Percentiles rank a stretch among this genome's conserved stretches.
phyloP scores from a whole-genome alignment of 768 basidiomycete genomes.

The Leccinum subgranulosum region DNA sequence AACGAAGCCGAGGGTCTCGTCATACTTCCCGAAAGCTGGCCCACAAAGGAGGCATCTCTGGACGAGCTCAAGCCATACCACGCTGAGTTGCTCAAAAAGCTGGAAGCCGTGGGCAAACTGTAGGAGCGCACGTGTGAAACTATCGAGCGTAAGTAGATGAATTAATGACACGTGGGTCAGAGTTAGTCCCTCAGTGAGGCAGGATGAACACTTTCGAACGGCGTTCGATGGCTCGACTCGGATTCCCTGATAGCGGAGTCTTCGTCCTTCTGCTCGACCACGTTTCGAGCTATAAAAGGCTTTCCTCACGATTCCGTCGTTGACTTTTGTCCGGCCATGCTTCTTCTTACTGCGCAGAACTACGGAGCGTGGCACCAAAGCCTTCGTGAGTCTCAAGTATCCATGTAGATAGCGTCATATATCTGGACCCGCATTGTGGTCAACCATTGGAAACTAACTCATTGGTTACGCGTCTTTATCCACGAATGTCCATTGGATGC shows the following conservation, averaged over 20 bases:
- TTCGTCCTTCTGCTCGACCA: neutral
- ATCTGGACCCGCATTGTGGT: neutral
- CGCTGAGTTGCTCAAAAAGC: constrained; percentile 13
- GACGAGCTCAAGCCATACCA: constrained; percentile 26
- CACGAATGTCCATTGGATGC: neutral
- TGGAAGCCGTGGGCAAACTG: constrained; percentile 17
- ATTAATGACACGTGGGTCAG: neutral
- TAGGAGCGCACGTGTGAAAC: constrained; percentile 2
- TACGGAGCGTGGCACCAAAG: neutral
- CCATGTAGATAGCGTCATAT: neutral
- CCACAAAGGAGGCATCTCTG: constrained; percentile 12
- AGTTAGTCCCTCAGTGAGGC: too few species aligned
- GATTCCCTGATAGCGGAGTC: too few species aligned
- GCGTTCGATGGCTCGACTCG: neutral
- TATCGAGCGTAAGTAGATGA: neutral
- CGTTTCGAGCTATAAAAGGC: neutral
- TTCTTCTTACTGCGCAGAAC: neutral
- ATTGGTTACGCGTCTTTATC: neutral
- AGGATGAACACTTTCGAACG: neutral
- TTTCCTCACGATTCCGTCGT: neutral
- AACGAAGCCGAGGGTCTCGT: constrained; percentile 67
- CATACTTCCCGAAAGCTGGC: constrained; percentile 57
- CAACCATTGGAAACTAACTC: neutral
- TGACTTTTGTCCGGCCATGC: neutral
- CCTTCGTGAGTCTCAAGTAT: neutral